Base-by-base conservation (phyloP, 192 early-diverging fungal genomes). In the Coemansia sp. region DNA sequence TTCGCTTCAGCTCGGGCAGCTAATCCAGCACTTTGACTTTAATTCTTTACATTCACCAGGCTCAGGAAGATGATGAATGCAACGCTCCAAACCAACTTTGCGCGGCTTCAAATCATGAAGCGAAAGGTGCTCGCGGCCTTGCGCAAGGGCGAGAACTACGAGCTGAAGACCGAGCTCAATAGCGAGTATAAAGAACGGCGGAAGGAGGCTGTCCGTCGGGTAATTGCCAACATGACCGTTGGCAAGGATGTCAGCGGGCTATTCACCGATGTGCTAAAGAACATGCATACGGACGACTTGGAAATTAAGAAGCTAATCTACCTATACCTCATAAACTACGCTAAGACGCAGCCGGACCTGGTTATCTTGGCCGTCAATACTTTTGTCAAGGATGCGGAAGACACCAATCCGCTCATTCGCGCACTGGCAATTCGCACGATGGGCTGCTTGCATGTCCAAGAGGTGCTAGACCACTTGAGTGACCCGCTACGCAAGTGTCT, bases 171-270 rank as follows among this genome's bases (percentile, higher is more conserved):
- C 7, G 97, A 98, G 64, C 84, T 99, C 46, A 99, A 99, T 82
- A 92, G 90, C 80, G 97, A 99, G 84, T 98, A 98, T 83, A 90
- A 89, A 62, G 94, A 98, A 63, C 84, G 90, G 50, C 86, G 97
- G 57, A 98, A 97, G 75, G 97, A 99, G 84, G 93, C 95, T 0
- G 96, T 99, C 34, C 95, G 97, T 67, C 92, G 95, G 74, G 96
- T 99, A 46, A 98, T 99, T 74, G 97, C 97, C 43, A 99, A 99
- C 80, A 99, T 99, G 97, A 99, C 97, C 9, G 93, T 99, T 34
- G 97, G 97, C 64, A 99, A 99, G 70, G 97, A 99, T 75, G 96
- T 99, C 63, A 91, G 89, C 62, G 88, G 89, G 1, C 84, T 99
- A 23, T 99, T 99, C 60, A 91, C 95, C 0, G 96, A 99, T 65